Evolutionary conservation across 495 filamentous ascomycete species (phyloP), one percentile per base, ranked within the genome.

Genomic region (Xylaria acuta): DNA sequence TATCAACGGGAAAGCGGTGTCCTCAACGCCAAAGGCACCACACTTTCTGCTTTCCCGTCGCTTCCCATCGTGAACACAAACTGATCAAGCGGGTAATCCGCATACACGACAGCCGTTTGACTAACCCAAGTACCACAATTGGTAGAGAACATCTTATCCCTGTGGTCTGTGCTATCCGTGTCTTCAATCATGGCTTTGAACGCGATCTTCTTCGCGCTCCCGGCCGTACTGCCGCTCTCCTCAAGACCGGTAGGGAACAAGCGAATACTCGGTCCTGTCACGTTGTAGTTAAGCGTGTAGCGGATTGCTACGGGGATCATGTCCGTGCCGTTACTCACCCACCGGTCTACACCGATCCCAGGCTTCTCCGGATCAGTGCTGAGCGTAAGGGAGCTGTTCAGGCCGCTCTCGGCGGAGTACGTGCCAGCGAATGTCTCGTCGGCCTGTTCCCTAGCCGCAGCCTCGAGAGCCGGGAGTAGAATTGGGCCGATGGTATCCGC

Each of bases 271-370:
- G 82, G 75, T 25, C 73, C 69, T 2, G 78, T 75, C 14, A 80
- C 74, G 67, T 78, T 58, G 27, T 75, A 73, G 59, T 84, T 74
- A 27, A 77, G 74, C 63, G 76, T 74, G 71, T 82, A 75, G 22
- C 73, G 75, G 18, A 82, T 75, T 16, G 75, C 77, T 34, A 80
- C 64, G 8, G 73, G 75, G n/a, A 75, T 66, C 79, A 87, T 85
- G 70, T 89, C 80, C 4, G 82, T 84, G 11, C 86, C 83, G 67
- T 88, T 87, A 73, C 82, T 85, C 1, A 85, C 64, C 82, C 87
- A 88, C 5, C 70, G 72, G n/a, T 83, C 78, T 30, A 89, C 75
- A 0, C 81, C 82, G 8, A 89, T 69, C 0, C 86, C 87, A 0
- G 85, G 85, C 7, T 81, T 72, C 14, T 79, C 53, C 0, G 74